Evolutionary conservation across 2,329 filamentous ascomycete genomes (phyloP).

Genomic region (Penicillium crustosum): DNA sequence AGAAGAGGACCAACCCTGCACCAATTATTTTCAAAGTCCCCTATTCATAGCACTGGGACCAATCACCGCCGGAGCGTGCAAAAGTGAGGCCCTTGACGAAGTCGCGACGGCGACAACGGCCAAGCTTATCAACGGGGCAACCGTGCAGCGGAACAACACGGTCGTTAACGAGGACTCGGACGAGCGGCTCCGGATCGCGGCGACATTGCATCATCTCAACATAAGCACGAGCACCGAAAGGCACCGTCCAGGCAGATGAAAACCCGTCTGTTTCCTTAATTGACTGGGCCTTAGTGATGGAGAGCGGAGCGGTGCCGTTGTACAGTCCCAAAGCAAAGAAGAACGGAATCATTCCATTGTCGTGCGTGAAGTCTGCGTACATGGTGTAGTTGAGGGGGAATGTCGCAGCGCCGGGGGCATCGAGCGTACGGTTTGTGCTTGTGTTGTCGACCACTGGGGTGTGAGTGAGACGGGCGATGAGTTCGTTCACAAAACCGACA

Average conservation of each 20-base stretch:
- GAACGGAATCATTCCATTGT: slow-evolving; percentile 79
- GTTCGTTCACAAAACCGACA: slow-evolving; percentile 83
- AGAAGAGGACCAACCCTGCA: not conserved
- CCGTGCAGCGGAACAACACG: slow-evolving; percentile 70
- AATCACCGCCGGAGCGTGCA: slow-evolving; percentile 68
- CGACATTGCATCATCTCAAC: slow-evolving; percentile 81
- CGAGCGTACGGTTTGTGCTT: slow-evolving; percentile 74
- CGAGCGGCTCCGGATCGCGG: slow-evolving; percentile 60
- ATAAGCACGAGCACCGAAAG: slow-evolving; percentile 78
- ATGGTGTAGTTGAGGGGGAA: slow-evolving; percentile 70
- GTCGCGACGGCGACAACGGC: slow-evolving; percentile 66
- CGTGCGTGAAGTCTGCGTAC: slow-evolving; percentile 90
- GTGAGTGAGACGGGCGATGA: slow-evolving; percentile 74
- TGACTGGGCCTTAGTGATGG: slow-evolving; percentile 50
- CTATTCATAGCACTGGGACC: slow-evolving; percentile 61
- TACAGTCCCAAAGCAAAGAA: slow-evolving; percentile 78
- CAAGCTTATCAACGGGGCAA: slow-evolving; percentile 68
- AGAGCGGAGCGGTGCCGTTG: slow-evolving; percentile 60
- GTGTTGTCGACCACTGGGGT: slow-evolving; percentile 70
- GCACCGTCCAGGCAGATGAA: slow-evolving; percentile 74
- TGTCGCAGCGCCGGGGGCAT: slow-evolving; percentile 58
- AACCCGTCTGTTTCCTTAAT: slow-evolving; percentile 63
- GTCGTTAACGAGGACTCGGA: slow-evolving; percentile 81
- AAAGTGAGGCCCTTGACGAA: slow-evolving; percentile 77
- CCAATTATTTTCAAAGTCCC: not conserved